These are phyloP conservation scores for Colletotrichum tamarilloi DNA, from an alignment of 2,329 filamentous ascomycete species.

Conservation along the genomic window DNA sequence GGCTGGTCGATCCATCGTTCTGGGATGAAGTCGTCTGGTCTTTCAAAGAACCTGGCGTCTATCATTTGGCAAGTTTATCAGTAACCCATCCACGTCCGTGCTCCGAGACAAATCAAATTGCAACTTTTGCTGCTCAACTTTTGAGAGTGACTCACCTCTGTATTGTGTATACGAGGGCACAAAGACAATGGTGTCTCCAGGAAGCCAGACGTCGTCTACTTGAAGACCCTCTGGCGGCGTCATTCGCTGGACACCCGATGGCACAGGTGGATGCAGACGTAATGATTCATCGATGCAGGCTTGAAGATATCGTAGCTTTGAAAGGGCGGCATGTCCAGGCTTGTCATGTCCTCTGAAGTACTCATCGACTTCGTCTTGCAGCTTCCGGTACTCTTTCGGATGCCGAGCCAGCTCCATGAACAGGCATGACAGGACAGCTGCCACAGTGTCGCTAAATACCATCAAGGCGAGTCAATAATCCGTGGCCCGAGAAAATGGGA, in stretches of 20 bases:
- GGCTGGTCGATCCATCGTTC: conserved; percentile 48
- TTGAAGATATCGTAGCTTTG: conserved; percentile 42
- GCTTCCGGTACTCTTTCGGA: conserved; percentile 2
- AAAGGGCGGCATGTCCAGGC: conserved; percentile 33
- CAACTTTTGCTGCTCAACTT: conserved; percentile 1
- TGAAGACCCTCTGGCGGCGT: conserved; percentile 49
- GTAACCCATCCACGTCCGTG: not conserved
- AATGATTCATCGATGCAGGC: conserved; percentile 53
- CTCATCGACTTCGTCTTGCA: conserved; percentile 29
- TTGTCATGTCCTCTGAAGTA: conserved; percentile 28
- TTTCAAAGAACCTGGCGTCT: conserved; percentile 37
- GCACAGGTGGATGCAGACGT: conserved; percentile 50
- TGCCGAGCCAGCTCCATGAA: conserved; percentile 32
- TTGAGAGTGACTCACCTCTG: conserved; percentile 35
- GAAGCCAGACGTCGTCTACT: conserved; percentile 46
- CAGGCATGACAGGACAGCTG: conserved; percentile 25
- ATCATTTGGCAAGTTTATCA: not conserved
- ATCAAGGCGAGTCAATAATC: not conserved
- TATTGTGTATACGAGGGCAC: conserved; percentile 41
- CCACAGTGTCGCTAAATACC: conserved; percentile 29
- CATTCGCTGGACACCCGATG: conserved; percentile 44
- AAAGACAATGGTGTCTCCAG: conserved; percentile 48
- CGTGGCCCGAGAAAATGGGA: too few relatives aligned
- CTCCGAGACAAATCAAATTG: not conserved
- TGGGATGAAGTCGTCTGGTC: conserved; percentile 47